These are phyloP conservation scores for Eleusine indica DNA, from an alignment of 176 grass and related monocot species.

Conservation along the genomic window DNA sequence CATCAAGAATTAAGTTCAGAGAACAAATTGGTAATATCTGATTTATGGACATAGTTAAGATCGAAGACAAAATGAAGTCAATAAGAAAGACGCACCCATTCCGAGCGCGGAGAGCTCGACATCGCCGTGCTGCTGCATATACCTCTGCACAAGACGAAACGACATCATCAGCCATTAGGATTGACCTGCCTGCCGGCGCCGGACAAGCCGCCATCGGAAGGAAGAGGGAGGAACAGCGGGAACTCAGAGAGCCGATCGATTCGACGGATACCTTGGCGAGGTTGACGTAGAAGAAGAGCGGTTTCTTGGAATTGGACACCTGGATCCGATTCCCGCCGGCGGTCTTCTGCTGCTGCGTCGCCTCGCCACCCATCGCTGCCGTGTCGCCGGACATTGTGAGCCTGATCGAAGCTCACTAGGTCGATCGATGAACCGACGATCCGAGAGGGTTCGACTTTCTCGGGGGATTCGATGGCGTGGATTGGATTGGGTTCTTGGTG, in stretches of 20 bases:
- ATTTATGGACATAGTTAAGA: slow-evolving; percentile 5
- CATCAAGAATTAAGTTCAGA: neutral
- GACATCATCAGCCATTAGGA: neutral
- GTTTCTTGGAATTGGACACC: slow-evolving; percentile 82
- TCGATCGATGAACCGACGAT: neutral
- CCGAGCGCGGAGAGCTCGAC: slow-evolving; percentile 89
- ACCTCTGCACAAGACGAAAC: slow-evolving; percentile 49
- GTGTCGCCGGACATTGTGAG: slow-evolving; percentile 21
- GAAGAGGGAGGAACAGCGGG: neutral
- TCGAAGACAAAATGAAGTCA: neutral
- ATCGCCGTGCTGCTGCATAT: slow-evolving; percentile 74
- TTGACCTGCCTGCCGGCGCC: neutral
- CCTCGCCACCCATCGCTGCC: slow-evolving; percentile 2
- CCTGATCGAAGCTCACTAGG: neutral
- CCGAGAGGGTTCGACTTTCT: neutral
- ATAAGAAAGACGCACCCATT: slow-evolving; percentile 52
- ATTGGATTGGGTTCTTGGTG: slow-evolving; percentile 15
- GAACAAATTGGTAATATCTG: neutral
- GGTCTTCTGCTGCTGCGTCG: slow-evolving; percentile 16
- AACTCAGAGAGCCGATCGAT: neutral
- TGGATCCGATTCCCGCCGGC: slow-evolving; percentile 69
- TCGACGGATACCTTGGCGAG: slow-evolving; percentile 65
- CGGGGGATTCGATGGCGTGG: neutral
- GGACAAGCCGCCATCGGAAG: neutral
- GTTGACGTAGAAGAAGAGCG: slow-evolving; percentile 91